phyloP scores from a whole-genome alignment of 768 basidiomycete genomes.

The Russula lepida region DNA sequence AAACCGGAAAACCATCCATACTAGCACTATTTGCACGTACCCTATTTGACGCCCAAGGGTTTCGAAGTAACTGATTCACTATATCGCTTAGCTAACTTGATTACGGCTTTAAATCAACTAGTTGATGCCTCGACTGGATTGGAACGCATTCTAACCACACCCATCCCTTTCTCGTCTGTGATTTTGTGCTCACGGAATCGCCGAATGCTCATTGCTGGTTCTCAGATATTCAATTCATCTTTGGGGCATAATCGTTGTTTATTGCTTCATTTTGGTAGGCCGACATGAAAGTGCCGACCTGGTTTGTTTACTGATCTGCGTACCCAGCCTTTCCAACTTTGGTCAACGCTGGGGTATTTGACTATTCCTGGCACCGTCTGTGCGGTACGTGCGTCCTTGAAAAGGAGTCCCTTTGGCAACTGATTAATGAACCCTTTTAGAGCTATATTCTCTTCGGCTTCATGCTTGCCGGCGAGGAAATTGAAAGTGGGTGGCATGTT shows the following conservation, averaged over 20 bases:
- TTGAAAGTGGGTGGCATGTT: slow-evolving; percentile 46
- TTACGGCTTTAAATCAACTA: slow-evolving; percentile 43
- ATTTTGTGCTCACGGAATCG: slow-evolving; percentile 1
- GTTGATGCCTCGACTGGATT: slow-evolving; percentile 61
- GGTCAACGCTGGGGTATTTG: slow-evolving; percentile 43
- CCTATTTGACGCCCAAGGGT: not conserved
- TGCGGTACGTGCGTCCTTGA: slow-evolving; percentile 31
- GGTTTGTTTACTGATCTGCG: slow-evolving; percentile 4
- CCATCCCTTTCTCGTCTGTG: slow-evolving; percentile 64
- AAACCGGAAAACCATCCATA: slow-evolving; percentile 44
- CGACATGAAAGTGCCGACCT: not conserved
- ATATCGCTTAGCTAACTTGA: slow-evolving; percentile 35
- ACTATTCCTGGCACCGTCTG: slow-evolving; percentile 58
- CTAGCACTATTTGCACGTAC: slow-evolving; percentile 51
- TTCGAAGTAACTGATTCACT: not conserved
- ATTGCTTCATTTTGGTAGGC: slow-evolving; percentile 51
- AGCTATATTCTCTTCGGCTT: slow-evolving; percentile 69
- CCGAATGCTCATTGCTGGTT: not conserved
- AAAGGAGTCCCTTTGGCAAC: not conserved
- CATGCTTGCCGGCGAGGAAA: slow-evolving; percentile 65
- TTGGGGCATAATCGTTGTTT: slow-evolving; percentile 55
- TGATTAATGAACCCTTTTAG: slow-evolving; percentile 25
- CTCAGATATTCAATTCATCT: slow-evolving; percentile 58
- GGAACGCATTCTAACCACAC: slow-evolving; percentile 66
- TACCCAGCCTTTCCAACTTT: slow-evolving; percentile 57